Conservation (phyloP, 1,284 basidiomycete species). For the Naganishia sp. region DNA sequence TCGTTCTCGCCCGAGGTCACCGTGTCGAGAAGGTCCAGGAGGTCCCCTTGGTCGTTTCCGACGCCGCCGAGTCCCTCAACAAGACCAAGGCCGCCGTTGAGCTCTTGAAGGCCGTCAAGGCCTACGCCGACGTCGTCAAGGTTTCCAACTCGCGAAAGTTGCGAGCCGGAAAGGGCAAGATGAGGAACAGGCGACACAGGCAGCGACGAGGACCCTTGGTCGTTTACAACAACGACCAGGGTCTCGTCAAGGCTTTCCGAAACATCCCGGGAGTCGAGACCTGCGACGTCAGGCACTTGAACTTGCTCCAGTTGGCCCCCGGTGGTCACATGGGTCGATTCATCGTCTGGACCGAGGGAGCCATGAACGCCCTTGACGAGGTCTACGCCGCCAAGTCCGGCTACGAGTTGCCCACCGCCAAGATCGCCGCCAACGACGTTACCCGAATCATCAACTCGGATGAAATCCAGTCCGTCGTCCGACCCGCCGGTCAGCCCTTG, state of each 20-base stretch:
- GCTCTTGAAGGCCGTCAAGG: slow-evolving; percentile 84
- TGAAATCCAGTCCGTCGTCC: slow-evolving; percentile 93
- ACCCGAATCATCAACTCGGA: slow-evolving; percentile 98
- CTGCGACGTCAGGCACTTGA: slow-evolving; percentile 90
- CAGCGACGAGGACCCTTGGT: slow-evolving; percentile 97
- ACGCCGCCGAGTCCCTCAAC: slow-evolving; percentile 77
- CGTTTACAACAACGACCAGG: slow-evolving; percentile 97
- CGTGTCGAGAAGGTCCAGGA: slow-evolving; percentile 97
- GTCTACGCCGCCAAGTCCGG: slow-evolving; percentile 96
- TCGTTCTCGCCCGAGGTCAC: slow-evolving; percentile 98
- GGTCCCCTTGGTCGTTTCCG: slow-evolving; percentile 88
- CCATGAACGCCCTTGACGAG: slow-evolving; percentile 89
- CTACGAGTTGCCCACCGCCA: slow-evolving; percentile 80
- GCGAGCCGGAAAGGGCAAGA: slow-evolving; percentile 95
- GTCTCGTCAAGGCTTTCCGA: slow-evolving; percentile 96
- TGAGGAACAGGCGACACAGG: slow-evolving; percentile 94
- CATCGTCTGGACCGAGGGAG: slow-evolving; percentile 98
- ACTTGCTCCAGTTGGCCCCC: slow-evolving; percentile 98
- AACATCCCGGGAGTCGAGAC: slow-evolving; percentile 99
- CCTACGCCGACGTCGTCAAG: slow-evolving; percentile 93
- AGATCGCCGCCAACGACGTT: slow-evolving; percentile 96
- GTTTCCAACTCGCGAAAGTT: slow-evolving; percentile 97
- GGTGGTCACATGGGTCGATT: slow-evolving; percentile 99
- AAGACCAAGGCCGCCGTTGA: slow-evolving; percentile 98
- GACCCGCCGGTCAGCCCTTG: slow-evolving; percentile 66